Conservation (phyloP, 2,329 filamentous ascomycete genomes). For the Cordyceps sp. region DNA sequence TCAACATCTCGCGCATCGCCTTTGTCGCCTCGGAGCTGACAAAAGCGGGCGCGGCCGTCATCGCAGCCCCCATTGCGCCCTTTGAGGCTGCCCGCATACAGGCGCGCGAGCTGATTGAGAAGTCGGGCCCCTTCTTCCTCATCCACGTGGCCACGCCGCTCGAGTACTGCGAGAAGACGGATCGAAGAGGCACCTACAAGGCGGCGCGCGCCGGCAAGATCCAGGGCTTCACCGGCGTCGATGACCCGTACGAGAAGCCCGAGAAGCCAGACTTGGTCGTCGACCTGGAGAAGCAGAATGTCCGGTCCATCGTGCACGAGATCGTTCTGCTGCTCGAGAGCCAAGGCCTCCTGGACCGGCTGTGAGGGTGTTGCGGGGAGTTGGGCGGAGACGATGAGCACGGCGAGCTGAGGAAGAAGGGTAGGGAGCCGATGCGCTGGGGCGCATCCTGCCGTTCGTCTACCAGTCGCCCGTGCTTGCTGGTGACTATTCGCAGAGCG, state of each 20-base stretch:
- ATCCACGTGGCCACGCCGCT: conserved; percentile 88
- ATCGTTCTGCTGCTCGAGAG: conserved; percentile 87
- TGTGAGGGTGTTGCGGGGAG: too few relatives aligned
- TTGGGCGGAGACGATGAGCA: too few relatives aligned
- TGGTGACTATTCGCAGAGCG: too few relatives aligned
- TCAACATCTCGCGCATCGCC: conserved; percentile 88
- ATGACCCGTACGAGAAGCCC: conserved; percentile 88
- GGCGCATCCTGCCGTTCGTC: too few relatives aligned
- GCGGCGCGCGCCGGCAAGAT: conserved; percentile 78
- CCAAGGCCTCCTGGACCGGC: conserved; percentile 66
- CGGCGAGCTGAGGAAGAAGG: too few relatives aligned
- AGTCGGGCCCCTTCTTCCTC: conserved; percentile 83
- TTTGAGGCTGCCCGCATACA: conserved; percentile 64
- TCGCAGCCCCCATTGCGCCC: conserved; percentile 89
- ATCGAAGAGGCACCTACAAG: conserved; percentile 80
- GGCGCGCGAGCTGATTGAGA: conserved; percentile 73
- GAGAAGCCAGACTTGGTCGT: conserved; percentile 70
- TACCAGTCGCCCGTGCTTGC: too few relatives aligned
- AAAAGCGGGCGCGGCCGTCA: conserved; percentile 81
- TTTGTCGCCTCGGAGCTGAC: conserved; percentile 95
- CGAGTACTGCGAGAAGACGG: conserved; percentile 86
- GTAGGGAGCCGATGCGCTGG: too few relatives aligned
- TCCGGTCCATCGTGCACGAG: conserved; percentile 89
- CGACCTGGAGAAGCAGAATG: conserved; percentile 70
- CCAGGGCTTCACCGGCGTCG: conserved; percentile 95